These are phyloP conservation scores for Fallopia convolvulus DNA, from an alignment of 148 eudicot genomes.

Conservation along the genomic window DNA sequence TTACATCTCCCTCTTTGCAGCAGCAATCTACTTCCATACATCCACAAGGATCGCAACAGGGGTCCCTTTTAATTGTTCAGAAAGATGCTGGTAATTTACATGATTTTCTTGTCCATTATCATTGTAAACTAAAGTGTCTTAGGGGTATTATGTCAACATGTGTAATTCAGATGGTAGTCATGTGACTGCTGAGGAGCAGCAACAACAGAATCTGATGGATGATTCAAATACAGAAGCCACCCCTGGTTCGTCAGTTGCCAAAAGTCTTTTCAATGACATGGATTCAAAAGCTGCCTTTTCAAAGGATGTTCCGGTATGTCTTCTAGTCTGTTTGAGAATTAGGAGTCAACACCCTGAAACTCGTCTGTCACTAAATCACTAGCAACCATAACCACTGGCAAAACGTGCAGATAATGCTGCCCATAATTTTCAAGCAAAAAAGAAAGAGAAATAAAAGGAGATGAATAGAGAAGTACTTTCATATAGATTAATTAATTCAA, in stretches of 20 bases:
- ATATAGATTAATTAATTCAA: not conserved
- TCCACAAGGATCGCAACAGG: slow-evolving; percentile 53
- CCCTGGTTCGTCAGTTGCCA: slow-evolving; percentile 49
- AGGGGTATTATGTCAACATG: not conserved
- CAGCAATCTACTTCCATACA: slow-evolving; percentile 59
- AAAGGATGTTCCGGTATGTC: slow-evolving; percentile 58
- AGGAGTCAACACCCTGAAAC: not conserved
- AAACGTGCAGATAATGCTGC: not conserved
- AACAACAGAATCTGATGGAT: slow-evolving; percentile 46
- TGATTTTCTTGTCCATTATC: not conserved
- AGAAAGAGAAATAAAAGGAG: not conserved
- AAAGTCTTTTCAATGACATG: slow-evolving; percentile 58
- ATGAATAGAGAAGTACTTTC: not conserved
- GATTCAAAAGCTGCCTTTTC: slow-evolving; percentile 59
- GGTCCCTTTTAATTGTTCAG: slow-evolving; percentile 36
- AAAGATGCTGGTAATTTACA: slow-evolving; percentile 60
- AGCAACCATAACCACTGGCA: not conserved
- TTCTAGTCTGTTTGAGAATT: not conserved
- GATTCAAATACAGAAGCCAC: slow-evolving; percentile 50
- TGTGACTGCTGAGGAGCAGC: slow-evolving; percentile 60
- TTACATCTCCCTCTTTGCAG: slow-evolving; percentile 48
- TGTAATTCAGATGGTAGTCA: slow-evolving; percentile 39
- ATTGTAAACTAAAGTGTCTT: not conserved
- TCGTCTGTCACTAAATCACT: not conserved
- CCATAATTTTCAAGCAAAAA: not conserved